Evolutionary conservation across 2,329 filamentous ascomycete species (phyloP), one percentile per base, ranked within the genome.

Genomic region (Pseudogymnoascus sp.): DNA sequence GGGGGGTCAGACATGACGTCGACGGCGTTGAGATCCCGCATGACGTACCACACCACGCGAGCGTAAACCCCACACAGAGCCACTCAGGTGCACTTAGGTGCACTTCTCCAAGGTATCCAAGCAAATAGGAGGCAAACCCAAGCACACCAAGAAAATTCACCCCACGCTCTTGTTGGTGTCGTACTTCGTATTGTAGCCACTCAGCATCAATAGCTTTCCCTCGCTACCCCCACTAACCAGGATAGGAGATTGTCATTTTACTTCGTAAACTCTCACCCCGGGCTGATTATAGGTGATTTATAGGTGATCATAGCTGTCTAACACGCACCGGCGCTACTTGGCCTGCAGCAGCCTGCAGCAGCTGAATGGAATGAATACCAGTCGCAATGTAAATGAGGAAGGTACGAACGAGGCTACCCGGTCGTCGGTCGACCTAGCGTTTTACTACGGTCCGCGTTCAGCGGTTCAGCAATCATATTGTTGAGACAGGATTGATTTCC

Each of bases 41-140:
- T 54, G 47, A 54, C 47, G 47, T 33, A 54, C 29, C n/a, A 54
- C 33, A 35, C 47, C 47, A 54, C 47, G 47, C 47, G 47, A 54
- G 29, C 29, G 9, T 11, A 17, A 54, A 54, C 47, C 13, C 47
- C 47, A 21, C 21, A 21, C 21, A 21, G 21, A 21, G 21, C 21
- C 21, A 54, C 47, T 15, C 10, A 15, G 4, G 3, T 31, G 13
- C 13, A 15, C 11, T 47, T 24, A 11, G 21, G 21, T 21, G 21
- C 21, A 21, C 4, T 21, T 21, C 21, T 21, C 21, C 21, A 21
- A 21, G 21, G 21, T 21, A 21, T 21, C 47, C 15, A 54, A 54
- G 47, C 47, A 54, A 54, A 54, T 54, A 29, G 33, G 1, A 54
- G 47, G 2, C n/a, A 17, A 54, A 9, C 2, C 41, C 41, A n/a